Conservation (phyloP, 73 alveolate species). For the Paramecium pentaurelia region DNA sequence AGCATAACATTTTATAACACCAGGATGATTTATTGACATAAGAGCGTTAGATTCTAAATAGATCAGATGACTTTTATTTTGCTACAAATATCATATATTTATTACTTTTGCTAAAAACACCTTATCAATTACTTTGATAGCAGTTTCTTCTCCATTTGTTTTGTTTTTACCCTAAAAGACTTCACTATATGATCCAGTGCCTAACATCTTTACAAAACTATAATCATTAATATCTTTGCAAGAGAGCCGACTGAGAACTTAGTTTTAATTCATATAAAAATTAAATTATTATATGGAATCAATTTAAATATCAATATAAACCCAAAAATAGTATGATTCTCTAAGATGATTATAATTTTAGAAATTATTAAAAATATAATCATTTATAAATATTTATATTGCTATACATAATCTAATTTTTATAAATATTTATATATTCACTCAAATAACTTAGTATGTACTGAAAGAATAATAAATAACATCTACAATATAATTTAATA, state of each 20-base stretch:
- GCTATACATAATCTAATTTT: background rate
- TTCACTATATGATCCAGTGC: constrained; percentile 39
- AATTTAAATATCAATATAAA: background rate
- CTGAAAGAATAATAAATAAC: no score
- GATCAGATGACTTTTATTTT: constrained; percentile 28
- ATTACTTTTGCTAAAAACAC: constrained; percentile 21
- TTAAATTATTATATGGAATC: background rate
- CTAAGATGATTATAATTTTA: background rate
- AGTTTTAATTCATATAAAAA: background rate
- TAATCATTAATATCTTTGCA: background rate
- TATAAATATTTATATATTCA: no score
- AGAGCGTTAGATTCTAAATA: background rate
- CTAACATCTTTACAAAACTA: constrained; percentile 12
- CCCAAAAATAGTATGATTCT: background rate
- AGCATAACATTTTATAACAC: constrained; percentile 24
- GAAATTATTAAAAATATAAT: background rate
- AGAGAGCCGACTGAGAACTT: constrained; percentile 8
- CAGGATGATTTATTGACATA: constrained; percentile 27
- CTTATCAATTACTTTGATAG: constrained; percentile 27
- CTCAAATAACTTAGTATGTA: no score
- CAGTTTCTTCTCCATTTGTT: background rate
- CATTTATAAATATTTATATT: background rate
- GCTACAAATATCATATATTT: background rate
- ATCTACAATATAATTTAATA: no score
- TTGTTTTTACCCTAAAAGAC: constrained; percentile 19